Conservation (phyloP, 495 filamentous ascomycete genomes). For the Staphylotrichum tortipilum region DNA sequence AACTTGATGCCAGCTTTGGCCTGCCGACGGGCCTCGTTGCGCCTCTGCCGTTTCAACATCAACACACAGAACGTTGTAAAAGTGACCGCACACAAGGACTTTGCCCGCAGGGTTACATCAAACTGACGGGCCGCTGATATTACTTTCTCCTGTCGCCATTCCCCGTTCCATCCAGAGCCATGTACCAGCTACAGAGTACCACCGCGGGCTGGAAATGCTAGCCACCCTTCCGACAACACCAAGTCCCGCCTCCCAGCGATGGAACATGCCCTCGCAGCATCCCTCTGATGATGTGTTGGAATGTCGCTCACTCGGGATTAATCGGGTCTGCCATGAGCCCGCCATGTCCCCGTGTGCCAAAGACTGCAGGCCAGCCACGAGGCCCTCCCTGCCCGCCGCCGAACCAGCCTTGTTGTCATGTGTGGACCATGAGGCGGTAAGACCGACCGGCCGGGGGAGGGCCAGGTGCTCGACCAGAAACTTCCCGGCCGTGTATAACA, state of each 20-base stretch:
- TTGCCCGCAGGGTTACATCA: no score
- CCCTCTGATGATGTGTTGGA: not conserved
- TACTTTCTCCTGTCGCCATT: no score
- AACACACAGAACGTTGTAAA: no score
- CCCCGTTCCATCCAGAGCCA: no score
- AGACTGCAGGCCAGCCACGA: slow-evolving; percentile 4
- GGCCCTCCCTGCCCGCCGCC: no score
- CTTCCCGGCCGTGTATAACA: not conserved
- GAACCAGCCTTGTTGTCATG: not conserved
- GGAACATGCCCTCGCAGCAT: not conserved
- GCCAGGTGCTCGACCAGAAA: not conserved
- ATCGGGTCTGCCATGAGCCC: not conserved
- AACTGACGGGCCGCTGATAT: no score
- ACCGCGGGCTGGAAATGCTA: not conserved
- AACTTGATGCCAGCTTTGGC: no score
- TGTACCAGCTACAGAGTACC: no score
- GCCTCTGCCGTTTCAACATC: no score
- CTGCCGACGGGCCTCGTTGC: no score
- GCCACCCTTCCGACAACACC: not conserved
- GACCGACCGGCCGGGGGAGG: not conserved
- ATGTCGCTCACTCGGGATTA: not conserved
- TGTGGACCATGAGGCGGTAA: not conserved
- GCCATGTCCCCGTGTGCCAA: not conserved
- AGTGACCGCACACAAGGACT: no score
- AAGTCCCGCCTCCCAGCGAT: not conserved